phyloP scores from a whole-genome alignment of 345 rosid species.

The Populus ilicifolia region DNA sequence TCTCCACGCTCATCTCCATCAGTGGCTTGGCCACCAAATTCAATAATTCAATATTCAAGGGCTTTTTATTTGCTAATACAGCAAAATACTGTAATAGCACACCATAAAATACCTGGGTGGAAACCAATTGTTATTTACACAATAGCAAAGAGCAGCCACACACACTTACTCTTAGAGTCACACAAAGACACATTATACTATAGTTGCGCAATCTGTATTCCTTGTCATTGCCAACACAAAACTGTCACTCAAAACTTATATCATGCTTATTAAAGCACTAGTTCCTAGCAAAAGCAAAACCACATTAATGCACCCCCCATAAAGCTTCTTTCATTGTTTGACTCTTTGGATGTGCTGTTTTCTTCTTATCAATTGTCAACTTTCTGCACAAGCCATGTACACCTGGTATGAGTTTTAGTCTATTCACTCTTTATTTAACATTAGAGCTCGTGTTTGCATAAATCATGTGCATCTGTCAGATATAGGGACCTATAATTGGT shows the following conservation, averaged over 20 bases:
- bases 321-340: no score
- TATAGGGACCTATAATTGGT: neutral
- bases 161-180: neutral
- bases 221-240: no score
- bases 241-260: no score
- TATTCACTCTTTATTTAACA: no score
- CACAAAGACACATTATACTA: neutral
- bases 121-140: slow-evolving; percentile 2
- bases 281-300: no score
- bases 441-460: neutral
- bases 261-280: no score
- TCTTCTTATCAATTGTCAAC: no score
- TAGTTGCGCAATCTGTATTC: no score
- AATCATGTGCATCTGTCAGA: neutral
- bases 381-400: no score
- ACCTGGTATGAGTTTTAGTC: neutral
- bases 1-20: slow-evolving; percentile 81
- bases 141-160: neutral
- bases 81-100: slow-evolving; percentile 88
- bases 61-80: slow-evolving; percentile 58
- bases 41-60: slow-evolving; percentile 71
- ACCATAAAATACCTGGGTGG: slow-evolving; percentile 81
- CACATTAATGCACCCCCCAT: neutral
- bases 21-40: slow-evolving; percentile 80
- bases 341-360: no score